These are phyloP conservation scores for Neostapfia colusana DNA, from an alignment of 176 grass and related monocot species.

Conservation along the genomic window DNA sequence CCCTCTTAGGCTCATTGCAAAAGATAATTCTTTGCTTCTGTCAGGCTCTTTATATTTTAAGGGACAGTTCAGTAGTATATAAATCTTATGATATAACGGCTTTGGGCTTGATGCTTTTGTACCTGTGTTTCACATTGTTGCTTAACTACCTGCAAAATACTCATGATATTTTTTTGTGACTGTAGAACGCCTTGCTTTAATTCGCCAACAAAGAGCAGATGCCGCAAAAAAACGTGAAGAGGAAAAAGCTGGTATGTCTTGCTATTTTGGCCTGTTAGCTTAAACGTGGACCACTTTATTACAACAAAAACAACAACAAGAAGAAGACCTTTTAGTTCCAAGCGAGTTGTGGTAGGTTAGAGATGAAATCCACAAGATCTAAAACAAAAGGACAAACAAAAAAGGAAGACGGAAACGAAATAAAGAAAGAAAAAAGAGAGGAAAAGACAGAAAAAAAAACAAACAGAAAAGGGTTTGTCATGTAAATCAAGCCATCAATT, in stretches of 20 bases:
- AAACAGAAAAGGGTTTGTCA: background rate
- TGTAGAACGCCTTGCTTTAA: slow-evolving; percentile 67
- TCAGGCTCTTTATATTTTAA: background rate
- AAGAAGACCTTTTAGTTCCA: too few relatives aligned
- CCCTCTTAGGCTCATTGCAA: background rate
- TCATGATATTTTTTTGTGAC: slow-evolving; percentile 26
- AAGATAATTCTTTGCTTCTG: background rate
- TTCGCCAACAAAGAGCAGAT: slow-evolving; percentile 75
- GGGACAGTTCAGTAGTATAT: background rate
- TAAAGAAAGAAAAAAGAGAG: too few relatives aligned
- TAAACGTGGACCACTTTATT: background rate
- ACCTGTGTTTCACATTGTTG: background rate
- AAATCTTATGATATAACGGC: background rate
- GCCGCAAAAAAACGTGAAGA: slow-evolving; percentile 84
- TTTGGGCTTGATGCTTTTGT: background rate
- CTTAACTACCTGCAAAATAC: background rate
- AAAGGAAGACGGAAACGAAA: too few relatives aligned
- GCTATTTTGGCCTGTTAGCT: background rate
- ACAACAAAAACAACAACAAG: too few relatives aligned
- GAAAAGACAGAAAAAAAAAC: too few relatives aligned
- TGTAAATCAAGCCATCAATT: background rate
- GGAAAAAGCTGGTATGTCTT: slow-evolving; percentile 75
- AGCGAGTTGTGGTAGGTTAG: too few relatives aligned
- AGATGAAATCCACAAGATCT: too few relatives aligned
- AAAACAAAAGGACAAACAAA: too few relatives aligned